phyloP scores from a whole-genome alignment of 75 land plant species.

The Pinus taeda region DNA sequence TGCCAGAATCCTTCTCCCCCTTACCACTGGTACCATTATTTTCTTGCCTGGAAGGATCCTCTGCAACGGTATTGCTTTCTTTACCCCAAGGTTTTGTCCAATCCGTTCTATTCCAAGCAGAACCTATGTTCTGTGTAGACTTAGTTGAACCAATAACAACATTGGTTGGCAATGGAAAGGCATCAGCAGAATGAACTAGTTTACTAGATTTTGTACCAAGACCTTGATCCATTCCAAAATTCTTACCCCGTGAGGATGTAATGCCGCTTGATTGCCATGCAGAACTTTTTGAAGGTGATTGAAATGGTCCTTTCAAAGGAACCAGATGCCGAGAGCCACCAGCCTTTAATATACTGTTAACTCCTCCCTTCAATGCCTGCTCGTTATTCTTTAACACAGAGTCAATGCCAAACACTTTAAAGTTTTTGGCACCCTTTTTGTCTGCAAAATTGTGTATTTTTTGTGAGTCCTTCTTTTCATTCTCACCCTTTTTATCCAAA shows the following conservation, averaged over 20 bases:
- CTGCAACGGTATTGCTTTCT: neutral
- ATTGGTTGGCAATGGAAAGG: constrained; percentile 18
- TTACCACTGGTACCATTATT: neutral
- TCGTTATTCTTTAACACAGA: constrained; percentile 1
- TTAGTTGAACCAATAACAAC: neutral
- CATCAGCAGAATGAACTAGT: constrained; percentile 13
- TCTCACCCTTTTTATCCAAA: constrained; percentile 29
- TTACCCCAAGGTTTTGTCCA: constrained; percentile 8
- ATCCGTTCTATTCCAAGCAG: constrained; percentile 11
- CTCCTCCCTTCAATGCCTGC: constrained; percentile 17
- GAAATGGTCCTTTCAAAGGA: constrained; percentile 49
- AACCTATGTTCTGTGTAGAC: neutral
- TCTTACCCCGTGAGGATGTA: constrained; percentile 37
- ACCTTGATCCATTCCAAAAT: constrained; percentile 7
- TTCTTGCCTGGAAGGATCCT: constrained; percentile 7
- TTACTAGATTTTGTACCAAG: constrained; percentile 28
- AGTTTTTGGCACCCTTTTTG: constrained; percentile 8
- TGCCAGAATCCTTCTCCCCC: neutral
- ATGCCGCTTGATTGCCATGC: constrained; percentile 22
- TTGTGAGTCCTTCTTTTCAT: constrained; percentile 26
- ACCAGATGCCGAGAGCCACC: constrained; percentile 43
- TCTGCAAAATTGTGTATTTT: constrained; percentile 12
- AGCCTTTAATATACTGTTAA: constrained; percentile 17
- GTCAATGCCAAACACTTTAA: constrained; percentile 21
- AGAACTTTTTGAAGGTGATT: constrained; percentile 50